Percentiles rank a stretch among this genome's conserved stretches.
Conservation (phyloP, 2,329 filamentous ascomycete genomes). For the Ascosphaera acerosa region DNA sequence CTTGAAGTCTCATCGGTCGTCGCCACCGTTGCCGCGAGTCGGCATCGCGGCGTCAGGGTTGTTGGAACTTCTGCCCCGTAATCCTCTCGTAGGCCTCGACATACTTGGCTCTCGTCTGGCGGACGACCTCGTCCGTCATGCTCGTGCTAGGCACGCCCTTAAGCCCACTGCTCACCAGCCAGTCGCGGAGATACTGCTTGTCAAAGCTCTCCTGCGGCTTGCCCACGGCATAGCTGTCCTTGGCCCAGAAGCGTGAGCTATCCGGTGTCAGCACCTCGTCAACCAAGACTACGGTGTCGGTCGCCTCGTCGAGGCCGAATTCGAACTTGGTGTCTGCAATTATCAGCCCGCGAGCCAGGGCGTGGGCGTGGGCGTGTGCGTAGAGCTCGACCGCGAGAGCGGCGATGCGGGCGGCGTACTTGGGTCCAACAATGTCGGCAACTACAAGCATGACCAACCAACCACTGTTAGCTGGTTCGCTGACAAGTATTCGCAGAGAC, state of each 20-base stretch:
- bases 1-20: too few relatives aligned
- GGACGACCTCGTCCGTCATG: constrained; percentile 46
- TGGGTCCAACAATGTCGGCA: constrained; percentile 35
- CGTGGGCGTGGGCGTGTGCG: constrained; percentile 22
- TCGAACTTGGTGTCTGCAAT: constrained; percentile 59
- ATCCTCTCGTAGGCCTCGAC: constrained; percentile 47
- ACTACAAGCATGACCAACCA: constrained; percentile 12
- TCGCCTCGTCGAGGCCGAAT: constrained; percentile 41
- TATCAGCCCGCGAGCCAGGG: constrained; percentile 35
- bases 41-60: too few relatives aligned
- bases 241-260: constrained; percentile 68
- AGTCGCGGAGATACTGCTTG: constrained; percentile 66
- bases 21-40: too few relatives aligned
- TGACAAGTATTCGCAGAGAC: neutral
- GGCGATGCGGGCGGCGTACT: constrained; percentile 39
- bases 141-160: constrained; percentile 49
- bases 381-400: constrained; percentile 39
- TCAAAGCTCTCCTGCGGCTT: constrained; percentile 63
- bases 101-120: constrained; percentile 46
- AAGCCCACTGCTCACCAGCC: constrained; percentile 45
- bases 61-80: constrained; percentile 29
- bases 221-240: constrained; percentile 44
- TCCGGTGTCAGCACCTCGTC: constrained; percentile 75
- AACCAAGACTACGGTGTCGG: constrained; percentile 44
- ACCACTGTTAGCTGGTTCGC: constrained; percentile 2